These are phyloP conservation scores for Hyaloscypha variabilis DNA, from an alignment of 495 filamentous ascomycete genomes.

Conservation along the genomic window DNA sequence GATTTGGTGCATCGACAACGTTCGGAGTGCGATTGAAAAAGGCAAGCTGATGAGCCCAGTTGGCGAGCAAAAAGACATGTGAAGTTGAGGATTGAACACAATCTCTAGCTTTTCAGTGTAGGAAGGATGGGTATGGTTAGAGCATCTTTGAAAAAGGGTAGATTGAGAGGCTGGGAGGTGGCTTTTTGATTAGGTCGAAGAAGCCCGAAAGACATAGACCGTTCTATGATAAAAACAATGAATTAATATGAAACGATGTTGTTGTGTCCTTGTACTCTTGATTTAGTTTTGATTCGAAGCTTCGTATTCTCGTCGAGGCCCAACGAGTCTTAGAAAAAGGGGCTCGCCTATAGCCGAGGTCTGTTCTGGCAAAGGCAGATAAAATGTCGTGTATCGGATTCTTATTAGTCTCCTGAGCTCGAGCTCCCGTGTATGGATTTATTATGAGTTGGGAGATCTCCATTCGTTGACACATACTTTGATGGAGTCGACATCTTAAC, in stretches of 20 bases:
- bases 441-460: no score
- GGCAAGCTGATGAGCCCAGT: constrained; percentile 71
- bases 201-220: constrained; percentile 1
- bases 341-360: no score
- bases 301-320: no score
- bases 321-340: no score
- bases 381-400: no score
- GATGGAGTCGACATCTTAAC: no score
- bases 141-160: constrained; percentile 1
- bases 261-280: no score
- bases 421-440: no score
- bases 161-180: not conserved
- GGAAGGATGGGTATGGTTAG: not conserved
- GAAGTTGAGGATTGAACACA: not conserved
- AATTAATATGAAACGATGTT: not conserved
- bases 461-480: no score
- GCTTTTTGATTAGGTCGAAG: not conserved
- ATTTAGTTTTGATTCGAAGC: no score
- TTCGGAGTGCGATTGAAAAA: constrained; percentile 63
- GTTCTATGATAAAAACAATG: not conserved
- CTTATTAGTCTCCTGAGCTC: no score
- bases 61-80: constrained; percentile 59
- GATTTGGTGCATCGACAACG: constrained; percentile 68
- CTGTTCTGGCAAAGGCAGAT: no score
- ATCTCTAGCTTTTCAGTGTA: not conserved